Percentiles rank a stretch among this genome's conserved stretches.
phyloP scores from a whole-genome alignment of 2,329 filamentous ascomycete species.

The Pseudogymnoascus sp. region DNA sequence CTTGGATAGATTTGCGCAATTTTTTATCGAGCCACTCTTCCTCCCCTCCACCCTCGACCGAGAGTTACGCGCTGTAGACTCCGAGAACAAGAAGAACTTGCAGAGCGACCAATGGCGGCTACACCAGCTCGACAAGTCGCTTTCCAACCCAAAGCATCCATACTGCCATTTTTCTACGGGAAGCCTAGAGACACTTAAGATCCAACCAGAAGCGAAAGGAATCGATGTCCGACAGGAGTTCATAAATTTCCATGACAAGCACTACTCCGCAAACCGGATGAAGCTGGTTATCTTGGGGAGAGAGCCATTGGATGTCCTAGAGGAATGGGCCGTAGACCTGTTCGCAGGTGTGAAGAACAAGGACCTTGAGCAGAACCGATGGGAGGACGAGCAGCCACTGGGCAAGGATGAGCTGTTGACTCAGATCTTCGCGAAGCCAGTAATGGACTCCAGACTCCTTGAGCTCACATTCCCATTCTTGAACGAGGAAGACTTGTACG shows the following conservation, averaged over 20 bases:
- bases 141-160: slow-evolving; percentile 63
- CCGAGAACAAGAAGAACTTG: slow-evolving; percentile 74
- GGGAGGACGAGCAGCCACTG: slow-evolving; percentile 56
- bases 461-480: slow-evolving; percentile 63
- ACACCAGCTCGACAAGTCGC: slow-evolving; percentile 62
- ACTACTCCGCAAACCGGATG: slow-evolving; percentile 71
- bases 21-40: slow-evolving; percentile 67
- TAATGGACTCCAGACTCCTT: slow-evolving; percentile 60
- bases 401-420: slow-evolving; percentile 53
- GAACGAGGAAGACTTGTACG: slow-evolving; percentile 60
- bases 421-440: slow-evolving; percentile 64
- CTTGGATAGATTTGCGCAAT: slow-evolving; percentile 67
- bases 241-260: slow-evolving; percentile 63
- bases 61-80: slow-evolving; percentile 66
- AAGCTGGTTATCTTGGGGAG: slow-evolving; percentile 64
- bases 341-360: slow-evolving; percentile 64
- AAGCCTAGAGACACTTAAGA: slow-evolving; percentile 62
- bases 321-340: slow-evolving; percentile 61
- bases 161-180: slow-evolving; percentile 70
- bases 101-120: slow-evolving; percentile 67
- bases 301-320: slow-evolving; percentile 59
- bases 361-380: slow-evolving; percentile 55
- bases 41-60: slow-evolving; percentile 63
- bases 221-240: slow-evolving; percentile 65
- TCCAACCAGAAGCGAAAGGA: slow-evolving; percentile 58